Evolutionary conservation across 768 basidiomycete genomes (phyloP).

Genomic region (Trametes cubensis): DNA sequence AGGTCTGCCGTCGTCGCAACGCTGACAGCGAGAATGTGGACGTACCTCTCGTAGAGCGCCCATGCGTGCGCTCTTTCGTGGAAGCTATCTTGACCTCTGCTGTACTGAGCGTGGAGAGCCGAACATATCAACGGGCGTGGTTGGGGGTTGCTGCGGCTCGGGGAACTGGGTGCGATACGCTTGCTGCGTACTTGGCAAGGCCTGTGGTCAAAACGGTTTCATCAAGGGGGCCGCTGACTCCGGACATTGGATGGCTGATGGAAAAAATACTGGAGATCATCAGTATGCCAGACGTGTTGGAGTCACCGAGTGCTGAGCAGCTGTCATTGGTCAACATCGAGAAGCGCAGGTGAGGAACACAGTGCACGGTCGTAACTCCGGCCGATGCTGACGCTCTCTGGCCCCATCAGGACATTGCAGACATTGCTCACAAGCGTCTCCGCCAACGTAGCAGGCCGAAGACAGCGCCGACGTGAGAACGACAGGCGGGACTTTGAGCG

Average conservation of each 20-base stretch:
- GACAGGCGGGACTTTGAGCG: slow-evolving; percentile 74
- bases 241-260: slow-evolving; percentile 82
- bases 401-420: slow-evolving; percentile 59
- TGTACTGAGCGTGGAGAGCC: slow-evolving; percentile 74
- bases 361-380: background rate
- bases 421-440: slow-evolving; percentile 62
- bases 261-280: slow-evolving; percentile 83
- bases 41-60: slow-evolving; percentile 51
- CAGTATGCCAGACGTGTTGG: slow-evolving; percentile 69
- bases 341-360: slow-evolving; percentile 68
- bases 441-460: slow-evolving; percentile 43
- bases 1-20: slow-evolving; percentile 68
- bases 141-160: slow-evolving; percentile 67
- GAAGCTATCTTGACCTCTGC: slow-evolving; percentile 79
- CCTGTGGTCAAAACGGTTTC: slow-evolving; percentile 48
- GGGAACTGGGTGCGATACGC: slow-evolving; percentile 62
- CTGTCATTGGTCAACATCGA: slow-evolving; percentile 76
- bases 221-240: slow-evolving; percentile 56
- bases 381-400: background rate
- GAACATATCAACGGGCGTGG: slow-evolving; percentile 81
- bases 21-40: slow-evolving; percentile 42
- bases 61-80: slow-evolving; percentile 77
- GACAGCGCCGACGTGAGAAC: slow-evolving; percentile 54
- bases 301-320: slow-evolving; percentile 54
- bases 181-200: slow-evolving; percentile 56